These are phyloP conservation scores for Aspergillus clavatus DNA, from an alignment of 2,329 filamentous ascomycete species.

Conservation along the genomic window DNA sequence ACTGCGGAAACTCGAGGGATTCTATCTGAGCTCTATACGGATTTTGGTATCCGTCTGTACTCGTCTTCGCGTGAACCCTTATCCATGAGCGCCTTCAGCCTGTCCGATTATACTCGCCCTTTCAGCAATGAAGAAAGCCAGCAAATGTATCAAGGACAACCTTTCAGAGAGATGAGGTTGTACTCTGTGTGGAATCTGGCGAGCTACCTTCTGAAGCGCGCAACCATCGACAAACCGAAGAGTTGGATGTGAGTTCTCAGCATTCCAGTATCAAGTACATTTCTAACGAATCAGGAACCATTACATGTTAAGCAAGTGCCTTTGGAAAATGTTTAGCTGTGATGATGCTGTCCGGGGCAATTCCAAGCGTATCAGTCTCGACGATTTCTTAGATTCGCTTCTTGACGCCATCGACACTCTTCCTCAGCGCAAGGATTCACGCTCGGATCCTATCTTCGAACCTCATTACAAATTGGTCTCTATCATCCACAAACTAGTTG, in stretches of 20 bases:
- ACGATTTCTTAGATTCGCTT: conserved; percentile 54
- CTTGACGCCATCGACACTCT: conserved; percentile 57
- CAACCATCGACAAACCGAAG: conserved; percentile 55
- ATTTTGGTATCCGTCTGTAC: conserved; percentile 66
- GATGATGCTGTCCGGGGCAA: conserved; percentile 39
- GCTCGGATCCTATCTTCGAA: conserved; percentile 73
- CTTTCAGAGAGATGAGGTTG: conserved; percentile 54
- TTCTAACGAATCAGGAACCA: conserved; percentile 48
- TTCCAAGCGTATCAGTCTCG: conserved; percentile 31
- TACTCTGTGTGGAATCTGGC: conserved; percentile 64
- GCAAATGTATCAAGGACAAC: conserved; percentile 53
- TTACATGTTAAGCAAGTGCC: conserved; percentile 66
- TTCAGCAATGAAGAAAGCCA: conserved; percentile 51
- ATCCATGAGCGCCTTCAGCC: conserved; percentile 60
- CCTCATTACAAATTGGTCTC: conserved; percentile 90
- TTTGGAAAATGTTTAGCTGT: conserved; percentile 64
- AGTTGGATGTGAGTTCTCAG: conserved; percentile 55
- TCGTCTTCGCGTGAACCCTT: conserved; percentile 65
- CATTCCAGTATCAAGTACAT: background rate
- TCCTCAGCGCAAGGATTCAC: conserved; percentile 56
- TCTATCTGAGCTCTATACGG: conserved; percentile 61
- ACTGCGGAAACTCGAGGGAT: conserved; percentile 51
- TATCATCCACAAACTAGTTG: conserved; percentile 74
- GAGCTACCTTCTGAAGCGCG: conserved; percentile 55
- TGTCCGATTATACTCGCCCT: conserved; percentile 59